phyloP scores from a whole-genome alignment of 2,329 filamentous ascomycete genomes.

The Elsinoe ampelina region DNA sequence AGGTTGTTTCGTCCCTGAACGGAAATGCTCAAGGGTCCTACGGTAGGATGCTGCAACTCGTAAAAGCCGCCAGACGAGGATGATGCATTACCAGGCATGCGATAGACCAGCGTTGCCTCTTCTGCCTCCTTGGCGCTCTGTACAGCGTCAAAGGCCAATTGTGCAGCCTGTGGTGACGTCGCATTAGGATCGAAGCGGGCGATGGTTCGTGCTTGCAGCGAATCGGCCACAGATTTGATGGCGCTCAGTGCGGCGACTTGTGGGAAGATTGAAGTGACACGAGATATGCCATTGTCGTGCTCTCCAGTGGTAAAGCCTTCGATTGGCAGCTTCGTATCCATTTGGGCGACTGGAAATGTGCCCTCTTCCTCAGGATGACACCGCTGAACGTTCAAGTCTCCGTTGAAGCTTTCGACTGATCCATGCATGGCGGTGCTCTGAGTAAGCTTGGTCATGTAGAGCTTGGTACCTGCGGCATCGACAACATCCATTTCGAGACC shows the following conservation, averaged over 20 bases:
- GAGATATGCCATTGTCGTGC: conserved; percentile 16
- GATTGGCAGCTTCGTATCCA: conserved; percentile 16
- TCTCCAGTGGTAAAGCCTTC: conserved; percentile 27
- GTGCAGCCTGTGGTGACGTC: conserved; percentile 53
- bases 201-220: conserved; percentile 39
- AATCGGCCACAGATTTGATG: conserved; percentile 37
- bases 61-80: conserved; percentile 31
- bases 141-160: conserved; percentile 49
- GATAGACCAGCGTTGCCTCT: conserved; percentile 61
- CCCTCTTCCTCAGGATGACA: conserved; percentile 14
- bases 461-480: background rate
- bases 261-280: conserved; percentile 36
- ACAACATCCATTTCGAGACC: background rate
- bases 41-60: conserved; percentile 36
- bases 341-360: conserved; percentile 15
- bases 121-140: conserved; percentile 58
- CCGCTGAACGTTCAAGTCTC: conserved; percentile 12
- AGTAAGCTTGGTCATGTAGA: conserved; percentile 6
- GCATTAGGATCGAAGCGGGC: conserved; percentile 60
- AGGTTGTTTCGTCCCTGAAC: conserved; percentile 21
- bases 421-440: conserved; percentile 8
- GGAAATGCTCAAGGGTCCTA: conserved; percentile 35
- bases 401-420: background rate
- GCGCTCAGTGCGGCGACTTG: conserved; percentile 39
- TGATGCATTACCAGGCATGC: conserved; percentile 24